These are phyloP conservation scores for Capsicum chinense DNA, from an alignment of 257 asterid genomes.

Conservation along the genomic window DNA sequence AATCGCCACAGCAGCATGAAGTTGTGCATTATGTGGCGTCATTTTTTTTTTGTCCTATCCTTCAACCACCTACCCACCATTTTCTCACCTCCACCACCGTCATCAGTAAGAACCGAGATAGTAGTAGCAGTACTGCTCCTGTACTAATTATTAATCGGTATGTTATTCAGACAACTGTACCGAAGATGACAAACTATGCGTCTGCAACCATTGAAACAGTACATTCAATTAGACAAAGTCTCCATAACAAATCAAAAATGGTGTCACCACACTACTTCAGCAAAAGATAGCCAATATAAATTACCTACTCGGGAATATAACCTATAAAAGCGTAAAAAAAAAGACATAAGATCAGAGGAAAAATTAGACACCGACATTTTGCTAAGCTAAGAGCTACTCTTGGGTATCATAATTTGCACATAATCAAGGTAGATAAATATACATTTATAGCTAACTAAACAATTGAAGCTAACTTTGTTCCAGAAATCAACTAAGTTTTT, in stretches of 20 bases:
- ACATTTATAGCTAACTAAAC: too few relatives aligned
- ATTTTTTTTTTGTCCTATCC: conserved; percentile 86
- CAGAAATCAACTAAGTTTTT: too few relatives aligned
- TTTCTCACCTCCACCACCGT: conserved; percentile 67
- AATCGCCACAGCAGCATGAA: conserved; percentile 92
- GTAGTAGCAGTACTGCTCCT: conserved; percentile 46
- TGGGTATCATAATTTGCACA: too few relatives aligned
- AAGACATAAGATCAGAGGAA: too few relatives aligned
- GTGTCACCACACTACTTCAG: background rate
- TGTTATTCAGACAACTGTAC: conserved; percentile 56
- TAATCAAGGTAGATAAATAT: too few relatives aligned
- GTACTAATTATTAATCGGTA: conserved; percentile 47
- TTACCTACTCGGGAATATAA: background rate
- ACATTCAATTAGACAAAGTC: background rate
- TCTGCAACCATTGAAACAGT: conserved; percentile 1
- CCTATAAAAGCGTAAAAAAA: too few relatives aligned
- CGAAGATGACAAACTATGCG: conserved; percentile 36
- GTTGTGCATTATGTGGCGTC: conserved; percentile 87
- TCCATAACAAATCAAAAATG: background rate
- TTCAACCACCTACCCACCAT: conserved; percentile 97
- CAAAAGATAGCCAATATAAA: background rate
- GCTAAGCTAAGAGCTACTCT: too few relatives aligned
- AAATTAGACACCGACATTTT: too few relatives aligned
- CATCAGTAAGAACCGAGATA: conserved; percentile 34
- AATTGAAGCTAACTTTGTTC: too few relatives aligned